Conservation (phyloP, 1,284 basidiomycete genomes). For the Heterobasidion parviporum region DNA sequence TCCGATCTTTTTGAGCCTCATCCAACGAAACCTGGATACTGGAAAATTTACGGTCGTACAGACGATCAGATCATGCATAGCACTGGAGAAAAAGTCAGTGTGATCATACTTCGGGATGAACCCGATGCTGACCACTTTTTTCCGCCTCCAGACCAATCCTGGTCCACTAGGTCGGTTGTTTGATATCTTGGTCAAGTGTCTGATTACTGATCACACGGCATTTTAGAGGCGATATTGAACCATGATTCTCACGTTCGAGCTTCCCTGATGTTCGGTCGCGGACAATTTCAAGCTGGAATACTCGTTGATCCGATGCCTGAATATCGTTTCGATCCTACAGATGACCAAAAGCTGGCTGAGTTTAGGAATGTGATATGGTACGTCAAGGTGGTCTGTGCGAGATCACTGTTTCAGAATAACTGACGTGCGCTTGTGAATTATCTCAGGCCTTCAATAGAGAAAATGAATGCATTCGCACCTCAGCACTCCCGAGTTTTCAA, state of each 20-base stretch:
- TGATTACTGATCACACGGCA: background rate
- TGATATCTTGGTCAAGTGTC: background rate
- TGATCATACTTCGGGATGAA: background rate
- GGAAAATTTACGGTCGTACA: constrained; percentile 30
- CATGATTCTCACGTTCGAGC: constrained; percentile 19
- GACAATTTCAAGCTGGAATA: constrained; percentile 26
- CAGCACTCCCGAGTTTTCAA: constrained; percentile 31
- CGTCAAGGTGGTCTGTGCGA: background rate
- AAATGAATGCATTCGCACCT: constrained; percentile 28
- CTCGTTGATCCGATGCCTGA: constrained; percentile 23
- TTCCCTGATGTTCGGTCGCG: constrained; percentile 30
- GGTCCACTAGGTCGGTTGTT: constrained; percentile 19
- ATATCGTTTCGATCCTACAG: constrained; percentile 17
- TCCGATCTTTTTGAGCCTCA: constrained; percentile 33
- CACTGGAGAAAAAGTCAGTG: constrained; percentile 34
- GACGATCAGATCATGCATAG: constrained; percentile 38
- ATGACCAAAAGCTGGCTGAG: constrained; percentile 13
- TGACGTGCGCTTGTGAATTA: too few relatives aligned
- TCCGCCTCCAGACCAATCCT: constrained; percentile 25
- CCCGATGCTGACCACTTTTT: background rate
- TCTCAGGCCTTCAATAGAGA: constrained; percentile 25
- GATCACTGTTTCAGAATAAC: too few relatives aligned
- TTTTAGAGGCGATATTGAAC: constrained; percentile 13
- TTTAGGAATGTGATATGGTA: constrained; percentile 25
- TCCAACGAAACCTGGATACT: constrained; percentile 29